phyloP scores from a whole-genome alignment of 164 flowering plant species.

The grape (Vitis vinifera) region DNA sequence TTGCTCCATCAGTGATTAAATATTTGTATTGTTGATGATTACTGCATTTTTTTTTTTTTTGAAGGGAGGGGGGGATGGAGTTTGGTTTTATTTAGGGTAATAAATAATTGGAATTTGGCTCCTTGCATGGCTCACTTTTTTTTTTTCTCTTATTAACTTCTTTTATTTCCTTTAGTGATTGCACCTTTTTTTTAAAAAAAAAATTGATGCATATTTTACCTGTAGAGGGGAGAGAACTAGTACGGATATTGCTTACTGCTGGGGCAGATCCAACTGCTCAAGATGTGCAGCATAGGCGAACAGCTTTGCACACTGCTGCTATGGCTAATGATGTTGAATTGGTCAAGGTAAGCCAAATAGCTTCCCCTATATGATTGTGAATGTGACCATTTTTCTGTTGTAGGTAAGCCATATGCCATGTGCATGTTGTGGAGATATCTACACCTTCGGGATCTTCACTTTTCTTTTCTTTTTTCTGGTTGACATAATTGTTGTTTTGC shows the following conservation, averaged over 20 bases:
- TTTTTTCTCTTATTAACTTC: too few relatives aligned
- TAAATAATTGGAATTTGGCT: too few relatives aligned
- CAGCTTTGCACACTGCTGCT: constrained; percentile 92
- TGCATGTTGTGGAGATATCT: not conserved
- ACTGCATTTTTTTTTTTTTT: too few relatives aligned
- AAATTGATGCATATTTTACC: not conserved
- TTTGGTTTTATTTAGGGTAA: too few relatives aligned
- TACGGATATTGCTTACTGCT: constrained; percentile 77
- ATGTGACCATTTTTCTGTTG: not conserved
- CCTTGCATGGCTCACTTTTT: too few relatives aligned
- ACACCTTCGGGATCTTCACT: not conserved
- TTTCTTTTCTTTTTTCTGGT: not conserved
- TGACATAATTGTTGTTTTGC: not conserved
- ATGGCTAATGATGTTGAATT: constrained; percentile 92
- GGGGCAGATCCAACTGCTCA: constrained; percentile 93
- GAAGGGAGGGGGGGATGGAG: too few relatives aligned
- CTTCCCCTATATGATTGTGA: not conserved
- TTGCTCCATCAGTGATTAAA: too few relatives aligned
- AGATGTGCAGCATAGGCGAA: constrained; percentile 77
- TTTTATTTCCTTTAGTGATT: too few relatives aligned
- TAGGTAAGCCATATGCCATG: too few relatives aligned
- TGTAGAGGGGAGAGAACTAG: constrained; percentile 90
- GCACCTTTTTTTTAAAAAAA: too few relatives aligned
- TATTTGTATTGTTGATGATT: too few relatives aligned
- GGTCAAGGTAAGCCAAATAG: constrained; percentile 61